Conservation (phyloP, 208 protist genomes). For the Acanthamoeba triangularis region DNA sequence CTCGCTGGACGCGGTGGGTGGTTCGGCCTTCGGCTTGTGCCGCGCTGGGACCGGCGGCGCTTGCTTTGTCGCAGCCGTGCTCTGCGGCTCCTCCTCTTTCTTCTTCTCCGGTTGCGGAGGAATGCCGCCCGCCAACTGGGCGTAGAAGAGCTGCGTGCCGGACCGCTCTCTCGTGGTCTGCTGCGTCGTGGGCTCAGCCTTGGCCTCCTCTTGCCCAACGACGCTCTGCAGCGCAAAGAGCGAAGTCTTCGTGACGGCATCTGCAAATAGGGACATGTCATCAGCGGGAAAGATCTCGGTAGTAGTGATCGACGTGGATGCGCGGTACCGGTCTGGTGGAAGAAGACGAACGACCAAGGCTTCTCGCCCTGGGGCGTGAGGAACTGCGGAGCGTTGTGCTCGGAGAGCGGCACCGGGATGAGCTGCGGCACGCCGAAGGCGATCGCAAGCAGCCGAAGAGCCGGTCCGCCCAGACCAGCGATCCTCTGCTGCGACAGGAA, state of each 20-base stretch:
- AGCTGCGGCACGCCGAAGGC: background rate
- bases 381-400: background rate
- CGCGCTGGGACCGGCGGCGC: background rate
- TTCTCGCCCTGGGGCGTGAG: background rate
- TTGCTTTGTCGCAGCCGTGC: background rate
- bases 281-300: no score
- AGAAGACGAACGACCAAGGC: conserved; percentile 13
- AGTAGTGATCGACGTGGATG: background rate
- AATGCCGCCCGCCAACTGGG: background rate
- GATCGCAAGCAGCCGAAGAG: conserved; percentile 23
- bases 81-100: background rate
- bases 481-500: background rate
- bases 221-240: background rate
- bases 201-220: background rate
- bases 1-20: background rate
- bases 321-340: background rate
- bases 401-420: conserved; percentile 16
- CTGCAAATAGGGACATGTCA: no score
- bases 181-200: no score
- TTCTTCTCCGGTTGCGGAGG: background rate
- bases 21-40: background rate
- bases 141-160: conserved; percentile 4
- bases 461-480: background rate
- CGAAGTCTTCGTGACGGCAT: background rate
- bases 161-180: background rate